A percentile compares a stretch with the other conserved stretches of the same genome.
These are phyloP conservation scores for Stephania yunnanensis DNA, from an alignment of 164 flowering plant species.

Conservation along the genomic window DNA sequence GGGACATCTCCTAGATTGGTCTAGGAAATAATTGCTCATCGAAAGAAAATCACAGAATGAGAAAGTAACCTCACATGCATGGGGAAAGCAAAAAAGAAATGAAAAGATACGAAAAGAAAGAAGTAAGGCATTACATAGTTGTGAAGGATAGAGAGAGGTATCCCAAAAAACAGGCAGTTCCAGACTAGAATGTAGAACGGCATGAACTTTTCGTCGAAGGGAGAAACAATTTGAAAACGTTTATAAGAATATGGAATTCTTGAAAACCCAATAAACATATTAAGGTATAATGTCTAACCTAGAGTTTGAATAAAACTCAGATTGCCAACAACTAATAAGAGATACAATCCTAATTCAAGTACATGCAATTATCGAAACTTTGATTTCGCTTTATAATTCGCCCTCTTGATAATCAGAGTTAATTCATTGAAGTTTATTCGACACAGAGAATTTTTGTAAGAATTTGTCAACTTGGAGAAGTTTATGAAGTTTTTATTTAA, in stretches of 20 bases:
- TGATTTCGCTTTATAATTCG: too few relatives aligned
- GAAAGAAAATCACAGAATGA: neutral
- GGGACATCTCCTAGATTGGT: neutral
- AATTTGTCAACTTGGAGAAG: too few relatives aligned
- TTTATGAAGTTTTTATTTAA: too few relatives aligned
- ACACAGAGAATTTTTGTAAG: too few relatives aligned
- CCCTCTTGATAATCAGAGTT: too few relatives aligned
- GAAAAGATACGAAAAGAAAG: too few relatives aligned
- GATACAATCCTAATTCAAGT: too few relatives aligned
- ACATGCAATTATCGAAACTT: too few relatives aligned
- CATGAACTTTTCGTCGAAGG: neutral
- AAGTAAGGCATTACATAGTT: too few relatives aligned
- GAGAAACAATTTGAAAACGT: neutral
- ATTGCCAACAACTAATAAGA: too few relatives aligned
- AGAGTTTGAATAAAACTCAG: neutral
- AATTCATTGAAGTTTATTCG: too few relatives aligned
- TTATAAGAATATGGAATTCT: neutral
- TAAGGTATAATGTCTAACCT: neutral
- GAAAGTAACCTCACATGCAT: neutral
- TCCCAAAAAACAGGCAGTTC: neutral
- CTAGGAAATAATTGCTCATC: neutral
- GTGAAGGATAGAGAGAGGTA: neutral
- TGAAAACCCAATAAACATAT: neutral
- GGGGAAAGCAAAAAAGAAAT: neutral
- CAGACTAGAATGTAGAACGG: neutral